Percentiles rank a stretch among this genome's conserved stretches.
Conservation (phyloP, 345 rosid genomes). For the Citrus medica region DNA sequence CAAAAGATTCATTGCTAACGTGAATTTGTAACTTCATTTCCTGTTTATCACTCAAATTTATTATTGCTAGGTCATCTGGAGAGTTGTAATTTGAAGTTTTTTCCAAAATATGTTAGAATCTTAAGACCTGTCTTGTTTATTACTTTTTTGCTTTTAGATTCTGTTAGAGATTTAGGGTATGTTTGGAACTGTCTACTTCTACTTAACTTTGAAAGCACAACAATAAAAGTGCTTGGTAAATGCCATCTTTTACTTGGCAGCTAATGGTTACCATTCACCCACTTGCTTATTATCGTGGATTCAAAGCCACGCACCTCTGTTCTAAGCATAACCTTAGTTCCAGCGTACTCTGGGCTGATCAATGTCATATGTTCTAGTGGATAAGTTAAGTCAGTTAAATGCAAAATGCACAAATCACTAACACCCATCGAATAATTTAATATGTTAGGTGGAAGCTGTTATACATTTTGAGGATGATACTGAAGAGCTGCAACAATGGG, state of each 20-base stretch:
- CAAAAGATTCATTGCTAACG: background rate
- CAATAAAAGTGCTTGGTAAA: background rate
- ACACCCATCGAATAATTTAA: background rate
- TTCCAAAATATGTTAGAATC: background rate
- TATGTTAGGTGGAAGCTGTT: conserved; percentile 80
- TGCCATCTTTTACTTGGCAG: background rate
- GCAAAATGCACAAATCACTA: background rate
- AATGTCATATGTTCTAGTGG: background rate
- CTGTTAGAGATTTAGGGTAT: background rate
- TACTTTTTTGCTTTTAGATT: background rate
- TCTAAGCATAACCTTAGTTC: background rate
- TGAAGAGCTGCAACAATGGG: conserved; percentile 96
- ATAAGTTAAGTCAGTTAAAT: background rate
- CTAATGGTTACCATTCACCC: background rate
- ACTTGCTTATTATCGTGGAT: background rate
- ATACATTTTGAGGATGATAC: conserved; percentile 97
- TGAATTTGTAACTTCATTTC: background rate
- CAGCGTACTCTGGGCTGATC: background rate
- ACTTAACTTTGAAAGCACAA: background rate
- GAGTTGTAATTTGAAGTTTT: background rate
- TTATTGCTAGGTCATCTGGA: background rate
- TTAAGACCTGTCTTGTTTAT: background rate
- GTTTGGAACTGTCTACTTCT: no score
- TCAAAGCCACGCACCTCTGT: background rate
- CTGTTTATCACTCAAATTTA: background rate